Base-by-base conservation (phyloP, 2,329 filamentous ascomycete genomes). In the Raffaelea ambrosiae region DNA sequence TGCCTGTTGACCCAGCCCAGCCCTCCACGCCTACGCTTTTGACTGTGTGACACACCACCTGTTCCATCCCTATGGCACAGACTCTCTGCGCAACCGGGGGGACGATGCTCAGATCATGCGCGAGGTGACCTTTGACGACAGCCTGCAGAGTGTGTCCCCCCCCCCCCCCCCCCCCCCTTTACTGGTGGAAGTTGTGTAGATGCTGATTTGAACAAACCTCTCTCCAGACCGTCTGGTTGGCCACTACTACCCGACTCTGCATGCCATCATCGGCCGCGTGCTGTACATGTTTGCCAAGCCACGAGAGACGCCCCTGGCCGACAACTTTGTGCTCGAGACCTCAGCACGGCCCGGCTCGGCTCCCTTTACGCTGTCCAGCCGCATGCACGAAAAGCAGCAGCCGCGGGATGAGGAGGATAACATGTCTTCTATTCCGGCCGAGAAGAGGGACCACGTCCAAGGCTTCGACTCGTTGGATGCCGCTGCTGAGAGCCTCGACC, bases 31-130 rank as follows among this genome's bases (percentile, higher is more conserved):
- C 22, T 86, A 83, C 58, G 82, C 83, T 1, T 78, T 84, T 46
- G 83, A 86, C 57, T 84, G 82, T 55, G 74, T 80, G 23, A 83
- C 81, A 1, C 78, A 84, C 55, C 81, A 84, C 54, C 69, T 86
- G n/a, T 84, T 86, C 57, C 78, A 83, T 47, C 81, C 81, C 0
- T 71, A 78, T 49, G 82, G 81, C 2, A 76, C 78, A 2, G 69
- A 81, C 51, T 83, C 81, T 9, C 67, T 86, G 2, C 67, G 73
- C 26, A 64, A 71, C 18, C 55, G 65, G 29, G 26, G 26, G 7
- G 59, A 71, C n/a, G 79, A 86, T 48, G 74, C 79, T 52, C 69
- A 74, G 14, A 75, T 86, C 61, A 84, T 86, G 82, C 72, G 78
- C 48, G 79, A 86, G 57, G 71, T 85, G 3, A 79, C 81, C 0